Base-by-base conservation (phyloP, 305 asterid genomes). In the Striga hermonthica region DNA sequence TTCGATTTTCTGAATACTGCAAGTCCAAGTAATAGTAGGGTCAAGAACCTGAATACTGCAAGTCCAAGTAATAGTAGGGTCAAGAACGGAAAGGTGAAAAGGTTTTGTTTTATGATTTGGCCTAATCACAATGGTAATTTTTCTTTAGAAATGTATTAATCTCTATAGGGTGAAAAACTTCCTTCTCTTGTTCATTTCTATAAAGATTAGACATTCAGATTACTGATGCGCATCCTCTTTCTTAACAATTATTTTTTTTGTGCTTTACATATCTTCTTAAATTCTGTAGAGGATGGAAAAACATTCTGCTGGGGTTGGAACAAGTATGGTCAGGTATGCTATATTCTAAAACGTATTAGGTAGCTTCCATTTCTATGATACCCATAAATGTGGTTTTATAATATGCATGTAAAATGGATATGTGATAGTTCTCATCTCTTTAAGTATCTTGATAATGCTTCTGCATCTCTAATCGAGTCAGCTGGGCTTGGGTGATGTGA, bases 291-390 rank as follows among this genome's bases (percentile, higher is more conserved):
- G 78, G 95, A 93, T 62, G 90, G 90, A 47, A 80, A 84, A 71
- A 83, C 84, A 49, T 90, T 90, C 74, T 84, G 95, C 81, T 90
- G 97, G 99, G 99, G 99, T 11, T 93, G 99, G 99, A 93, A 93
- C 90, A 93, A 93, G 78, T 93, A 90, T 70, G 99, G 99, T 52
- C 99, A 93, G 98, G 98, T 92, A 88, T 57, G n/a, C 34, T 43
- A 7, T 50, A 36, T 50, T 41, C 69, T 28, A 45, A 38, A 55
- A 70, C 67, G 55, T 54, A 11, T 55, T 14, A 62, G 45, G 36
- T 64, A 15, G 8, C 10, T 58, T 41, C 22, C 12, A 14, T 48
- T 13, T 50, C 10, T 13, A 14, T 5, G 16, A 50, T 7, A 15
- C 14, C 28, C 6, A 13, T 50, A 34, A 15, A 10, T 7, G 6